Evolutionary conservation across 352 stramenopile species (phyloP).

Genomic region (Globisporangium recalcitrans): DNA sequence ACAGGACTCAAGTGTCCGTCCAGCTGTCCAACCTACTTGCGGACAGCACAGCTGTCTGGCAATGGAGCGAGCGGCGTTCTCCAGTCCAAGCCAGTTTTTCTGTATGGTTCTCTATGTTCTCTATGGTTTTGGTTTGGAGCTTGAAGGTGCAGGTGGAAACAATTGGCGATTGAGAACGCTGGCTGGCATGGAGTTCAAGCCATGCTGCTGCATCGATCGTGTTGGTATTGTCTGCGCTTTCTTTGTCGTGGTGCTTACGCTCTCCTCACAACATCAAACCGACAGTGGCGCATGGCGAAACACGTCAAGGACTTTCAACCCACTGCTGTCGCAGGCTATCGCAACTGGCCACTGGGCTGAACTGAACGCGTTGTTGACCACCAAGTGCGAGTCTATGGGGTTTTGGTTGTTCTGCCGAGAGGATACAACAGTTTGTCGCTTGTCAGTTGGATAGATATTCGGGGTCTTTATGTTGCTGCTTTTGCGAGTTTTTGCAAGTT

Average conservation of each 20-base stretch:
- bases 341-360: neutral
- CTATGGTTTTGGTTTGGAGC: too few relatives aligned
- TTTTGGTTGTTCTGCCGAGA: neutral
- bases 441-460: too few relatives aligned
- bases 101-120: too few relatives aligned
- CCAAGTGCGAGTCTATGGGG: neutral
- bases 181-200: too few relatives aligned
- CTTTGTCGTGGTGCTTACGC: neutral
- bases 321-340: neutral
- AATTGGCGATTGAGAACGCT: too few relatives aligned
- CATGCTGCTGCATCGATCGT: too few relatives aligned
- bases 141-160: too few relatives aligned
- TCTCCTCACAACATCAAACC: neutral
- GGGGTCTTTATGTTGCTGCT: too few relatives aligned
- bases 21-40: neutral
- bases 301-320: neutral
- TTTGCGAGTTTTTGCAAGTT: too few relatives aligned
- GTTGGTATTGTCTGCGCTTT: neutral
- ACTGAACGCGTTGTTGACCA: neutral
- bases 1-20: neutral
- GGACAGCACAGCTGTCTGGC: neutral
- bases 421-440: too few relatives aligned
- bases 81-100: neutral
- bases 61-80: neutral
- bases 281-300: neutral